Base-by-base conservation (phyloP, 164 flowering plant species). In the Kingdonia uniflora region DNA sequence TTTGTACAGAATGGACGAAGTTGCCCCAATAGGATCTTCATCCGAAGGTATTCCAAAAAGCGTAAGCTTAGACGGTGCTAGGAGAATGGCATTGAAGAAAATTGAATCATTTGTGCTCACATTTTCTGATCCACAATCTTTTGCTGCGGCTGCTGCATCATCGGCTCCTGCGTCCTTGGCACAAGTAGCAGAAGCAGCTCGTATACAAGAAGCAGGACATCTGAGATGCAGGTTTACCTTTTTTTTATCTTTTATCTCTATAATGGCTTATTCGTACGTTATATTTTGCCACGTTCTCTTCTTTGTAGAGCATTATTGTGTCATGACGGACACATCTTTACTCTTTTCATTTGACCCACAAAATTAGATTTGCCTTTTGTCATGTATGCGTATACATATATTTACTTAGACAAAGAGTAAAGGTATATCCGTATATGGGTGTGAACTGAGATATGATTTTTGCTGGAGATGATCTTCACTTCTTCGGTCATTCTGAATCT, bases 151-250 rank as follows among this genome's bases (percentile, higher is more conserved):
- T 56, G 85, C 89, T 49, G 71, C 80, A 47, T 91, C 96, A 55
- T 85, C 85, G 33, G 76, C 86, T 16, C 86, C 90, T 59, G 79
- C 94, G 46, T 72, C 95, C 49, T 68, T 87, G 66, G 65, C 78
- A 15, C 92, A 81, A 69, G 85, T 87, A 20, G 82, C 84, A 37
- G 91, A 87, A 63, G 66, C 79, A 43, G 83, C 89, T 61, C 87
- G 95, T 6, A 91, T 91, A 62, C 92, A 71, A 57, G 97, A 91
- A 71, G 96, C 96, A 39, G 97, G 97, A 47, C 96, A 91, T 75
- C 73, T 91, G 37, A 75, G 97, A 85, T 91, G 96, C 97, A 91
- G 97, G 97, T 91, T 46, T 47, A 41, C 42, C 19, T 38, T 49
- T 44, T n/a, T 17, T 53, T 37, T 54, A 15, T 35, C 3, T 42